These are phyloP conservation scores for Mucor racemosus DNA, from an alignment of 371 early-diverging fungal species.

Conservation along the genomic window DNA sequence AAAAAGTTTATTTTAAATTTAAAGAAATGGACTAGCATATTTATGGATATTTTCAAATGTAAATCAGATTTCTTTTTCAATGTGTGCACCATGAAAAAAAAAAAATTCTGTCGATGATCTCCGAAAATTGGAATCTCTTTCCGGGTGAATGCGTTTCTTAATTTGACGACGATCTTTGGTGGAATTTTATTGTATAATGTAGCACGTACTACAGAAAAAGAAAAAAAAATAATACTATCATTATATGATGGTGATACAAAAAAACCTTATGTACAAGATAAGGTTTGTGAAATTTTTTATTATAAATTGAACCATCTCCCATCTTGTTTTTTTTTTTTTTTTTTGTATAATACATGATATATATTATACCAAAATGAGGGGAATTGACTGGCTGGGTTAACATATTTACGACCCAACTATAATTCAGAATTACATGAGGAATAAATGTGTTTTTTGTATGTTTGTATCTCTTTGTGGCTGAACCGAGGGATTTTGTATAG, in stretches of 20 bases:
- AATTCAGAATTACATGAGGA: background rate
- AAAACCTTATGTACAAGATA: slow-evolving; percentile 1
- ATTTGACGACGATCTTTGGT: background rate
- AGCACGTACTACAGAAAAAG: background rate
- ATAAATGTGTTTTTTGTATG: background rate
- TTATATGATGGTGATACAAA: slow-evolving; percentile 4
- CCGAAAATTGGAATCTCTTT: background rate
- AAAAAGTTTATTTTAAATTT: background rate
- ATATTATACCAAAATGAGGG: too few relatives aligned
- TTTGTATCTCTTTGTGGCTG: slow-evolving; percentile 1
- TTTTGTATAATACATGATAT: too few relatives aligned
- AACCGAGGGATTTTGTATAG: background rate
- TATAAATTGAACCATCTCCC: background rate
- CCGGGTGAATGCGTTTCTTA: background rate
- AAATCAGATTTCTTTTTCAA: background rate
- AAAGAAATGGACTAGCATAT: slow-evolving; percentile 1
- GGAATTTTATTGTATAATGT: background rate
- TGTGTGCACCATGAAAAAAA: background rate
- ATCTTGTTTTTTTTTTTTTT: background rate
- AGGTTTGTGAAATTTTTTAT: background rate
- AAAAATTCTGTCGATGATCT: background rate
- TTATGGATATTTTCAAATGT: background rate
- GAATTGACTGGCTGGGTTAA: background rate
- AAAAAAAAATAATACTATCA: background rate
- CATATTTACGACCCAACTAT: background rate